A percentile compares a stretch with the other conserved stretches of the same genome.
Conservation (phyloP, 192 early-diverging fungal species). For the Pecoramyces ruminantium region DNA sequence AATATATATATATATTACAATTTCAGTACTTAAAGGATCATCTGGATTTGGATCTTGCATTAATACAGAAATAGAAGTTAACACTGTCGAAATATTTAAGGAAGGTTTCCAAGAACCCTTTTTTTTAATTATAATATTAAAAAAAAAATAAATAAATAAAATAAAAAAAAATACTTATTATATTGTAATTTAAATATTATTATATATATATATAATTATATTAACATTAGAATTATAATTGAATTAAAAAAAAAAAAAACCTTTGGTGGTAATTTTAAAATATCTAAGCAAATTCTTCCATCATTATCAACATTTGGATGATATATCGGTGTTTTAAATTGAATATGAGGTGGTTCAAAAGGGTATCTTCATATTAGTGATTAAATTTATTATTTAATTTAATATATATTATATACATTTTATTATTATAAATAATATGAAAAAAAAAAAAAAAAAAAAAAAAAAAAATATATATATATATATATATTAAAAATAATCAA, state of each 20-base stretch:
- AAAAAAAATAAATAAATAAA: too few relatives aligned
- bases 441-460: too few relatives aligned
- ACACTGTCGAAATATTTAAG: constrained; percentile 36
- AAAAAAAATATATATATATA: too few relatives aligned
- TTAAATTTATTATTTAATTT: too few relatives aligned
- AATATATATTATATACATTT: too few relatives aligned
- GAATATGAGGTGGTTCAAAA: constrained; percentile 50
- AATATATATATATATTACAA: constrained; percentile 20
- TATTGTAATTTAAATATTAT: too few relatives aligned
- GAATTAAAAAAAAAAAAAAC: not conserved
- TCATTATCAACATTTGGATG: constrained; percentile 67
- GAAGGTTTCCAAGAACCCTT: constrained; percentile 54
- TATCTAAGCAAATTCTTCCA: constrained; percentile 57
- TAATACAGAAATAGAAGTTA: constrained; percentile 34
- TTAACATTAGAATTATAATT: not conserved
- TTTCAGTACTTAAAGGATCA: constrained; percentile 55
- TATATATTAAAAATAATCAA: too few relatives aligned
- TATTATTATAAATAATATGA: too few relatives aligned
- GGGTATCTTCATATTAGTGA: constrained; percentile 31
- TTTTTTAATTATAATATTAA: not conserved
- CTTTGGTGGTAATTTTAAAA: constrained; percentile 36
- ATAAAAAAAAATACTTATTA: too few relatives aligned
- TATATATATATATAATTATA: too few relatives aligned
- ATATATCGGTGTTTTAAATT: constrained; percentile 57
- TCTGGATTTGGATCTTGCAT: constrained; percentile 52